Percentiles rank a stretch among this genome's conserved stretches.
These are phyloP conservation scores for Jatropha podagrica DNA, from an alignment of 441 rosid species.

Conservation along the genomic window DNA sequence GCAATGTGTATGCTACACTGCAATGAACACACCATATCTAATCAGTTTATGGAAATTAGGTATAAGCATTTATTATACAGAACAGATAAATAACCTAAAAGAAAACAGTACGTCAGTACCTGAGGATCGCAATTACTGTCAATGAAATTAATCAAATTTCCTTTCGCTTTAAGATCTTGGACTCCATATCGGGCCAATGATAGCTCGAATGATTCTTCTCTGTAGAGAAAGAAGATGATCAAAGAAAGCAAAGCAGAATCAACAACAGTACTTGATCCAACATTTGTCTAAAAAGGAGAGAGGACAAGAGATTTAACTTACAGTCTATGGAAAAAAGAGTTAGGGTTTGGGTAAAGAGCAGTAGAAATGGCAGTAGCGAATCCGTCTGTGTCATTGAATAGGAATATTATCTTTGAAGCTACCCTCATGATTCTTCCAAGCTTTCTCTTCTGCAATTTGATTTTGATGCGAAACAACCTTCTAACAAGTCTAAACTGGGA, in stretches of 20 bases:
- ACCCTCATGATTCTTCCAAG: slow-evolving; percentile 43
- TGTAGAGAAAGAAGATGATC: slow-evolving; percentile 16
- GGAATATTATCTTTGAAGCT: slow-evolving; percentile 50
- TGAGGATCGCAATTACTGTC: slow-evolving; percentile 44
- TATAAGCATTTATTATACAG: not conserved
- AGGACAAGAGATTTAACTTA: slow-evolving; percentile 29
- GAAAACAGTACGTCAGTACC: slow-evolving; percentile 32
- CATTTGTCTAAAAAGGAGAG: not conserved
- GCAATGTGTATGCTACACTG: not conserved
- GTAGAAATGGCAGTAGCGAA: slow-evolving; percentile 44
- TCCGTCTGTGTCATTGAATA: slow-evolving; percentile 50
- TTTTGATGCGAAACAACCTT: not conserved
- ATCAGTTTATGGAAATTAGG: not conserved
- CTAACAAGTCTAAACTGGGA: not conserved
- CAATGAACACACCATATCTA: too few relatives aligned
- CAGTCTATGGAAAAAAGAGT: slow-evolving; percentile 47
- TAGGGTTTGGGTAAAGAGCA: slow-evolving; percentile 46
- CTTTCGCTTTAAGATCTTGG: slow-evolving; percentile 37
- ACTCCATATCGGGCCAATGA: slow-evolving; percentile 57
- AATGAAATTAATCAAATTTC: slow-evolving; percentile 51
- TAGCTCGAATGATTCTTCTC: slow-evolving; percentile 60
- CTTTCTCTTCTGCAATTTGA: not conserved
- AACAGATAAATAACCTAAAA: not conserved
- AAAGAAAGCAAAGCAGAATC: not conserved
- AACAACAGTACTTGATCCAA: too few relatives aligned